Percentiles rank a stretch among this genome's conserved stretches.
Evolutionary conservation across 164 flowering plant species (phyloP).

Genomic region (Malania oleifera): DNA sequence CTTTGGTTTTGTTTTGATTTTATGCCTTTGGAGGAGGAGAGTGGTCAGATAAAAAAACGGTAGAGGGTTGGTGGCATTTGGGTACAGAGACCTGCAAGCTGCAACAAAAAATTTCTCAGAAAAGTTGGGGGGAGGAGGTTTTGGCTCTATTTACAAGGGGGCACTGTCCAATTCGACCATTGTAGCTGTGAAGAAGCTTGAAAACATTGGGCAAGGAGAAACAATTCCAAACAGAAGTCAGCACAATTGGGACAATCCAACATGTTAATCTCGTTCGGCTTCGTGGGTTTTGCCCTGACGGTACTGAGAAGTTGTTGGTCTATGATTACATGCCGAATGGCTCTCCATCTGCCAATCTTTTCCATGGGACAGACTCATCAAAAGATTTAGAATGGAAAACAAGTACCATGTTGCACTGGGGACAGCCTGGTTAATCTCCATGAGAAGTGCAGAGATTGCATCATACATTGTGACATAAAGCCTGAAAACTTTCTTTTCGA

Average conservation of each 20-base stretch:
- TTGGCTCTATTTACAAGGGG: conserved; percentile 54
- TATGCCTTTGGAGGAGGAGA: conserved; percentile 16
- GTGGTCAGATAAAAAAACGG: conserved; percentile 7
- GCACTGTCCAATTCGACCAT: conserved; percentile 29
- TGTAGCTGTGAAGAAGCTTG: conserved; percentile 49
- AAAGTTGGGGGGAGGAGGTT: conserved; percentile 51
- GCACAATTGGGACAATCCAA: conserved; percentile 63
- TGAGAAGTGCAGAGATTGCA: conserved; percentile 48
- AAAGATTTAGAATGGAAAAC: conserved; percentile 33
- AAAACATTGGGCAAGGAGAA: conserved; percentile 48
- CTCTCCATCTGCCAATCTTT: conserved; percentile 37
- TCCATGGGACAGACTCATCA: conserved; percentile 10
- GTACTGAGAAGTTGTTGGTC: conserved; percentile 36
- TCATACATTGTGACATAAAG: conserved; percentile 58
- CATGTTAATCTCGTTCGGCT: conserved; percentile 55
- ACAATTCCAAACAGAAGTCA: conserved; percentile 58
- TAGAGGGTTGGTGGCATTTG: conserved; percentile 35
- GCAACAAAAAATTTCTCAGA: conserved; percentile 54
- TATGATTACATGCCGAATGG: conserved; percentile 58
- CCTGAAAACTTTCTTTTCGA: conserved; percentile 59
- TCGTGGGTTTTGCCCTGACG: conserved; percentile 52
- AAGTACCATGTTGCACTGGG: conserved; percentile 45
- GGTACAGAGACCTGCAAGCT: conserved; percentile 32
- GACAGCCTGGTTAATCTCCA: conserved; percentile 50
- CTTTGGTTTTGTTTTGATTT: conserved; percentile 14